Evolutionary conservation across 805 yeast genomes (phyloP).

Genomic region (Teunomyces atbi): DNA sequence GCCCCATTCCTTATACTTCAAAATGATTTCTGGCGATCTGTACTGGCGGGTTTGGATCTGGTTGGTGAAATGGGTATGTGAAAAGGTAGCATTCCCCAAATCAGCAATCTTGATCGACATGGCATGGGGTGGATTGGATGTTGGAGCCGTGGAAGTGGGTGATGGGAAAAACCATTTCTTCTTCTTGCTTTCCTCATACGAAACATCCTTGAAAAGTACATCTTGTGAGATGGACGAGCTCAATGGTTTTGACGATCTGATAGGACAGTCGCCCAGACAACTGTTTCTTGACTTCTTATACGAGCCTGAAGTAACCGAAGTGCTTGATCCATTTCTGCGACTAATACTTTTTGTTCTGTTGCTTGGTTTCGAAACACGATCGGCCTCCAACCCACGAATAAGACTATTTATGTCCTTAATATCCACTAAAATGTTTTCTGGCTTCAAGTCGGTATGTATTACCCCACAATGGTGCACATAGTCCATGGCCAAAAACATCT

Average conservation of each 20-base stretch:
- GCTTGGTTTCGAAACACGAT: slow-evolving; percentile 13
- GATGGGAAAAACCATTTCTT: neutral
- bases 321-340: slow-evolving; percentile 11
- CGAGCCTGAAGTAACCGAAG: slow-evolving; percentile 4
- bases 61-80: slow-evolving; percentile 75
- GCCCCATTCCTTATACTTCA: slow-evolving; percentile 51
- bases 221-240: slow-evolving; percentile 14
- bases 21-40: slow-evolving; percentile 72
- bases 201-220: slow-evolving; percentile 9
- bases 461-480: slow-evolving; percentile 64
- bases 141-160: neutral
- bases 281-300: slow-evolving; percentile 14
- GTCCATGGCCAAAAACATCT: slow-evolving; percentile 53
- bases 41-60: slow-evolving; percentile 92
- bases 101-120: slow-evolving; percentile 76
- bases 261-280: slow-evolving; percentile 24
- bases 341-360: slow-evolving; percentile 5
- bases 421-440: slow-evolving; percentile 46
- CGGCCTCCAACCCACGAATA: slow-evolving; percentile 41
- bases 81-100: slow-evolving; percentile 88
- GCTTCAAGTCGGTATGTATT: slow-evolving; percentile 49
- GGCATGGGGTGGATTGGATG: neutral
- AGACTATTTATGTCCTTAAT: slow-evolving; percentile 54
- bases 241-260: slow-evolving; percentile 48
- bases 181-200: neutral